phyloP scores from a whole-genome alignment of 371 early-diverging fungal genomes.

The Cokeromyces recurvatus region DNA sequence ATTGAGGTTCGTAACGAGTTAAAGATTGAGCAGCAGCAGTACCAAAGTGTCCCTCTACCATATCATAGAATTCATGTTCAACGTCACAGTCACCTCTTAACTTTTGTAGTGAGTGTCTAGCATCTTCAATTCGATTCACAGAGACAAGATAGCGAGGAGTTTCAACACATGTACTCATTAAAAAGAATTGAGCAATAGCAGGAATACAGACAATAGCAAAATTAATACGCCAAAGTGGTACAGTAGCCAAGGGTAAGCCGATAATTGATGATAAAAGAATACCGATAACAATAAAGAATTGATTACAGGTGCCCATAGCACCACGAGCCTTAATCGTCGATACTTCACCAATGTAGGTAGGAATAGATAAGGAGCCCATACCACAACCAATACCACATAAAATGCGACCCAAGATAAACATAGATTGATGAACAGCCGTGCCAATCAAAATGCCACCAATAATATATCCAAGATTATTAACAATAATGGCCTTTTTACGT shows the following conservation, averaged over 20 bases:
- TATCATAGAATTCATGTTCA: conserved; percentile 52
- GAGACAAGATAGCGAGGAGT: conserved; percentile 72
- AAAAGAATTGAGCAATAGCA: too few relatives aligned
- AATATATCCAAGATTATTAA: conserved; percentile 55
- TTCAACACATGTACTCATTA: conserved; percentile 68
- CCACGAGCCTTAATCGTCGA: conserved; percentile 67
- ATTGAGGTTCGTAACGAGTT: not conserved
- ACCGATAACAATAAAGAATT: conserved; percentile 64
- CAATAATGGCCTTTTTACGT: conserved; percentile 54
- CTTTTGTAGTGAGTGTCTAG: conserved; percentile 39
- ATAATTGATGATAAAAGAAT: conserved; percentile 59
- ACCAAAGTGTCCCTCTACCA: conserved; percentile 20
- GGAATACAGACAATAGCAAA: conserved; percentile 55
- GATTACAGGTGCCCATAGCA: conserved; percentile 63
- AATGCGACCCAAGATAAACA: conserved; percentile 72
- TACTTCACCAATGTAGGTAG: conserved; percentile 79
- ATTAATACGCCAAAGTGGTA: conserved; percentile 64
- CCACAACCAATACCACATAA: conserved; percentile 77
- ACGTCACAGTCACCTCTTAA: conserved; percentile 47
- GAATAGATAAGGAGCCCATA: conserved; percentile 67
- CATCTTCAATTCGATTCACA: conserved; percentile 47
- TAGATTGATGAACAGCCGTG: conserved; percentile 41
- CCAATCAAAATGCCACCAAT: conserved; percentile 58
- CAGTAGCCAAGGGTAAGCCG: conserved; percentile 51
- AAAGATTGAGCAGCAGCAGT: not conserved